Base-by-base conservation (phyloP, 345 rosid genomes). In the Eucalyptus curtisii region DNA sequence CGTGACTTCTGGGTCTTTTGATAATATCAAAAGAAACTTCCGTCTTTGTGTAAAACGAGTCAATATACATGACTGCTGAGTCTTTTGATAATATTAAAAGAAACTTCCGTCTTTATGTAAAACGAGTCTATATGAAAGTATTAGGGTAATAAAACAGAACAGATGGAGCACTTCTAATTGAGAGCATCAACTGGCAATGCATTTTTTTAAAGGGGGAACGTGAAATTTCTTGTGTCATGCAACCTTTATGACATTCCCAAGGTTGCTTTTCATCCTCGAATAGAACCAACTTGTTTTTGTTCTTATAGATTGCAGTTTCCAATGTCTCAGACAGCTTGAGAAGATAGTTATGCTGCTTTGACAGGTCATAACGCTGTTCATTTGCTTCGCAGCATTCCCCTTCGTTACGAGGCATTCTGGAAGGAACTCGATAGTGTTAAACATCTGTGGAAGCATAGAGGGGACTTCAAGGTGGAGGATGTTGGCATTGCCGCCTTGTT, bases 391-490 rank as follows among this genome's bases (percentile, higher is more conserved):
- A 94, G 97, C 87, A 91, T 96, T 91, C 97, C 94, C n/a, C 91
- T 89, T 27, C 94, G 96, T 1, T 4, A 76, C 31, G 95, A 95
- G 90, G 86, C 94, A n/a, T 95, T 95, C 40, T 92, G 93, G 94
- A 95, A 94, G 91, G 99, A 95, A 87, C 89, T 94, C 12, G 95
- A 93, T 86, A 89, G 88, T 13, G 93, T 91, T 59, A 95, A 95
- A 91, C 87, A 93, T 50, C 27, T 92, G 10, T 94, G 96, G 96
- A 96, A 92, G 92, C 93, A 88, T 44, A 88, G 95, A 89, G 91
- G 92, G 79, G 97, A 96, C 45, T 81, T 94, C 92, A 95, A 93
- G 90, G 92, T 94, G 47, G 99, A 96, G 89, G 94, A 95, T 79
- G 95, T 92, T 13, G 96, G 95, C 80, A 91, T 94, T 87, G 95